These are phyloP conservation scores for Colletotrichum abscissum DNA, from an alignment of 2,329 filamentous ascomycete species.

Conservation along the genomic window DNA sequence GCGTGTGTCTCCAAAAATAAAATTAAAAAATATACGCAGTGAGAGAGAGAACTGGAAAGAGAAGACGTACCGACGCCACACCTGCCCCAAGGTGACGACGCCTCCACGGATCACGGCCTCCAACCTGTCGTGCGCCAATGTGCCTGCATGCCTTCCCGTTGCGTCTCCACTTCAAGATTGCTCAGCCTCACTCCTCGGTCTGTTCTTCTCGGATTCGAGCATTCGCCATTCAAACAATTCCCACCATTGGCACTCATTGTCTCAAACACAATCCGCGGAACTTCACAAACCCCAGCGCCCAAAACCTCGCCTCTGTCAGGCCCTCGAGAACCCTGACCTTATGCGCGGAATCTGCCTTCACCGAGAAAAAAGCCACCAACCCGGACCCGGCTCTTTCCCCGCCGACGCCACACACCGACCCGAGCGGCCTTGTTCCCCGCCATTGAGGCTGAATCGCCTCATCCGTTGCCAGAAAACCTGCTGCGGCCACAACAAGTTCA, in stretches of 20 bases:
- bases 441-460: constrained; percentile 33
- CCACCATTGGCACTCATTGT: neutral
- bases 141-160: neutral
- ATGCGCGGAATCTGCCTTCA: neutral
- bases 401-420: neutral
- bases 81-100: constrained; percentile 27
- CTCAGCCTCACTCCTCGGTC: constrained; percentile 30
- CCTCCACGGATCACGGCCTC: constrained; percentile 5
- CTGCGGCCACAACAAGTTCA: constrained; percentile 9
- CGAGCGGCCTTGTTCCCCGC: neutral
- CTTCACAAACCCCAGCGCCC: neutral
- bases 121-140: neutral
- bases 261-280: neutral
- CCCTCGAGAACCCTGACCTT: neutral
- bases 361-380: constrained; percentile 3
- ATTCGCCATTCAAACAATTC: neutral
- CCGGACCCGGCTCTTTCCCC: neutral
- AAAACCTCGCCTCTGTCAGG: neutral
- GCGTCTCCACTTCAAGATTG: constrained; percentile 13
- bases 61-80: constrained; percentile 24
- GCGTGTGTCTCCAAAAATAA: constrained; percentile 27
- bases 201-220: neutral
- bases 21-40: neutral
- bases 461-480: constrained; percentile 22
- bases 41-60: neutral